phyloP scores from a whole-genome alignment of 257 asterid species.

The Lycium ferocissimum region DNA sequence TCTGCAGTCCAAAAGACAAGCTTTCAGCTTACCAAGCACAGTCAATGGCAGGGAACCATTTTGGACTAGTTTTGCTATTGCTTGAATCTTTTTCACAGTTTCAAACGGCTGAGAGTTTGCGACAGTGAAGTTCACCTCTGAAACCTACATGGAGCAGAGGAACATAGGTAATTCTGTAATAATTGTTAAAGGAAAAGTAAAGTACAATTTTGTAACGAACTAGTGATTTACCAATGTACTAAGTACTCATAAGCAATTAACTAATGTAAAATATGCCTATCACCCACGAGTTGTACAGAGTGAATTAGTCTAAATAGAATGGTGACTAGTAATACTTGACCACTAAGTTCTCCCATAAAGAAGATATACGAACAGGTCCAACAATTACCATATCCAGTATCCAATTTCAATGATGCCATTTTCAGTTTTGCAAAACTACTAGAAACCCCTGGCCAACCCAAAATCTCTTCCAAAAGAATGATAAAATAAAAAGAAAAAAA shows the following conservation, averaged over 20 bases:
- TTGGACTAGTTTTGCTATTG: constrained; percentile 80
- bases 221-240: background rate
- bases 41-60: constrained; percentile 64
- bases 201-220: constrained; percentile 8
- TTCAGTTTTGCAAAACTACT: background rate
- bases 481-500: background rate
- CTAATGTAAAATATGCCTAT: constrained; percentile 5
- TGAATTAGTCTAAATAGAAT: constrained; percentile 9
- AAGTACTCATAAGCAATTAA: background rate
- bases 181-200: background rate
- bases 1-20: constrained; percentile 58
- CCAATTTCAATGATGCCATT: background rate
- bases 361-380: constrained; percentile 11
- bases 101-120: constrained; percentile 35
- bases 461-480: constrained; percentile 22
- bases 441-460: constrained; percentile 5
- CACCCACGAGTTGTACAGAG: background rate
- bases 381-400: constrained; percentile 1
- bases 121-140: constrained; percentile 52
- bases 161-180: constrained; percentile 2
- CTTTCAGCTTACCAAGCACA: constrained; percentile 72
- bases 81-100: constrained; percentile 61
- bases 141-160: constrained; percentile 50
- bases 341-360: background rate
- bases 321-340: background rate